phyloP scores from a whole-genome alignment of 1,284 basidiomycete genomes.

The Moesziomyces sp. region DNA sequence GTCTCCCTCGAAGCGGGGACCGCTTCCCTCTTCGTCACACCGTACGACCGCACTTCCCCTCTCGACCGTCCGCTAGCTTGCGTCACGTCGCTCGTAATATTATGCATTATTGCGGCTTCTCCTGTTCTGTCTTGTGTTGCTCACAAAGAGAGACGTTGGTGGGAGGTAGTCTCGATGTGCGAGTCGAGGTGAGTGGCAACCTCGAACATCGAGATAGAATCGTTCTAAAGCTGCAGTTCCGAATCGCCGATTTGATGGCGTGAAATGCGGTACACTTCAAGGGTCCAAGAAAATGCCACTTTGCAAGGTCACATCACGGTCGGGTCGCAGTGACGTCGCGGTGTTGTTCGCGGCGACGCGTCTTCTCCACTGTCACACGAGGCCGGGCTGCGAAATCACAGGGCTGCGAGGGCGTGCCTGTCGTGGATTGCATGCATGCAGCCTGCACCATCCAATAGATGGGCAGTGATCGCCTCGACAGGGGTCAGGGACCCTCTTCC shows the following conservation, averaged over 20 bases:
- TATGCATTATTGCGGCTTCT: neutral
- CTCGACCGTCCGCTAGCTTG: conserved; percentile 19
- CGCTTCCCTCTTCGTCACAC: conserved; percentile 13
- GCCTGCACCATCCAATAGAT: no score
- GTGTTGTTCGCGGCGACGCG: conserved; percentile 23
- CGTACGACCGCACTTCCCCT: conserved; percentile 35
- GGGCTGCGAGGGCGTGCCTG: no score
- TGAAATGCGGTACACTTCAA: neutral
- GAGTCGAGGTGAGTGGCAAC: no score
- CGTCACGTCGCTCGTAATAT: neutral
- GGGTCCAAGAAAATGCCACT: no score
- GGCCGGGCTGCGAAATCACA: neutral
- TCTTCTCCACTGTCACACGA: conserved; percentile 24
- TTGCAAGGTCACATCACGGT: conserved; percentile 1
- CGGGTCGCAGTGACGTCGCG: conserved; percentile 4
- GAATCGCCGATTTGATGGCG: neutral
- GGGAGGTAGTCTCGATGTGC: no score
- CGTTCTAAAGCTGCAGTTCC: no score
- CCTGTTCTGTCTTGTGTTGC: no score
- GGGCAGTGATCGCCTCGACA: no score
- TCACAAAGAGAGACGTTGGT: no score
- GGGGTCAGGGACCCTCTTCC: no score
- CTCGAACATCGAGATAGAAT: neutral
- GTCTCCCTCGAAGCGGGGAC: conserved; percentile 33
- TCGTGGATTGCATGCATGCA: no score